phyloP scores from a whole-genome alignment of 768 basidiomycete species.

The Tephrocybe sp. region DNA sequence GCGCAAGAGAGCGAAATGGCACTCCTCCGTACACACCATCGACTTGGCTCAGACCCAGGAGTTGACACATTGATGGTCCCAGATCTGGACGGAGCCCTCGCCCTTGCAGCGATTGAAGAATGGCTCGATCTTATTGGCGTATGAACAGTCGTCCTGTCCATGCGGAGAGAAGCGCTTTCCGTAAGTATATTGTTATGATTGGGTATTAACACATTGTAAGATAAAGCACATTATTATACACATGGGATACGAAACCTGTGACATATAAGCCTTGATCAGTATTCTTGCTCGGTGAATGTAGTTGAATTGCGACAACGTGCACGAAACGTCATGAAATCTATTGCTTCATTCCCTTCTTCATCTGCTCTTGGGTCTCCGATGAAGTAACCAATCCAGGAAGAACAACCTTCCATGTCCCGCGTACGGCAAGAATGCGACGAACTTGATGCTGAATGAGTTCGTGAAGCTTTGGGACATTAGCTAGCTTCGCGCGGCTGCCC shows the following conservation, averaged over 20 bases:
- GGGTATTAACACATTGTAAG: background rate
- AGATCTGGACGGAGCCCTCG: slow-evolving; percentile 35
- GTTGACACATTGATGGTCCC: slow-evolving; percentile 39
- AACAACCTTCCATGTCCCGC: slow-evolving; percentile 65
- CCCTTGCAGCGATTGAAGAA: slow-evolving; percentile 40
- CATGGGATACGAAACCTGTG: background rate
- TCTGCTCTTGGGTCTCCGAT: slow-evolving; percentile 32
- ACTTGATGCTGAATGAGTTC: slow-evolving; percentile 91
- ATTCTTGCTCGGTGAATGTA: background rate
- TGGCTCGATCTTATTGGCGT: slow-evolving; percentile 61
- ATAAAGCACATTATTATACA: slow-evolving; percentile 8
- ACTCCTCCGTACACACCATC: slow-evolving; percentile 33
- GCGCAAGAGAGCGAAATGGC: slow-evolving; percentile 33
- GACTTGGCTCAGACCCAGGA: slow-evolving; percentile 38
- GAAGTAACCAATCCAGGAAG: slow-evolving; percentile 61
- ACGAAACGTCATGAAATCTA: slow-evolving; percentile 16
- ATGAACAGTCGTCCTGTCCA: slow-evolving; percentile 20
- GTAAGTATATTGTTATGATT: background rate
- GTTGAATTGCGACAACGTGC: background rate
- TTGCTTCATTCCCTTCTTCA: slow-evolving; percentile 33
- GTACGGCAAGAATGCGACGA: slow-evolving; percentile 56
- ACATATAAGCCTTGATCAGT: too few species aligned
- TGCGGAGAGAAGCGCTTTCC: too few species aligned
- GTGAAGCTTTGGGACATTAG: slow-evolving; percentile 96
- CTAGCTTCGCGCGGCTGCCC: slow-evolving; percentile 96